Evolutionary conservation across 306 rosid genomes (phyloP).

Genomic region (Lathyrus sativus): DNA sequence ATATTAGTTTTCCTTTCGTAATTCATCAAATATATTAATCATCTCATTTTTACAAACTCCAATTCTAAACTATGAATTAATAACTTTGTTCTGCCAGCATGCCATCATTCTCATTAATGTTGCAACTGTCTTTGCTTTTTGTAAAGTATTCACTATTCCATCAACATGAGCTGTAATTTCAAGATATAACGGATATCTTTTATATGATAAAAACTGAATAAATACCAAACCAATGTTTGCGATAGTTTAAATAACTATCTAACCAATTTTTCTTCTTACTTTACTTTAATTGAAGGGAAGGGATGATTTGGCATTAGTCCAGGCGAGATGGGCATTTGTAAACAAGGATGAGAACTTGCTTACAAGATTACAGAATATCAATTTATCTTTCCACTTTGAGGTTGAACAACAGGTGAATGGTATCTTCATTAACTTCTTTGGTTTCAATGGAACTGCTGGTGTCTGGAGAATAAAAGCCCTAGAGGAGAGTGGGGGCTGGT

Average conservation of each 20-base stretch:
- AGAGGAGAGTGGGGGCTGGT: conserved; percentile 99
- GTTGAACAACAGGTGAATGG: conserved; percentile 99
- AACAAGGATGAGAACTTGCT: conserved; percentile 99
- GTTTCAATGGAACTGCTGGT: conserved; percentile 97
- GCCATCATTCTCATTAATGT: too few relatives aligned
- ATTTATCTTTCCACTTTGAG: conserved; percentile 94
- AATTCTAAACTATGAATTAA: too few relatives aligned
- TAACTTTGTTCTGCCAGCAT: too few relatives aligned
- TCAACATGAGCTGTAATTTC: conserved; percentile 13
- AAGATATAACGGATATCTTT: conserved; percentile 12
- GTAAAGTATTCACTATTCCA: too few relatives aligned
- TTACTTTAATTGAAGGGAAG: conserved; percentile 61
- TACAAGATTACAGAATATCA: conserved; percentile 91
- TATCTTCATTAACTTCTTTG: conserved; percentile 84
- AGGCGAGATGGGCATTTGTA: conserved; percentile 95
- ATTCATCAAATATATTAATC: too few relatives aligned
- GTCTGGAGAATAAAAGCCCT: conserved; percentile 97
- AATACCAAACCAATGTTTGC: background rate
- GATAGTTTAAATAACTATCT: conserved; percentile 22
- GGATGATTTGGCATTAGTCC: conserved; percentile 93
- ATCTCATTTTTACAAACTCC: too few relatives aligned
- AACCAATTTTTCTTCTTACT: conserved; percentile 18
- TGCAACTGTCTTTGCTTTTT: too few relatives aligned
- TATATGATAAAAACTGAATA: conserved; percentile 14
- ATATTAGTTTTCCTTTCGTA: too few relatives aligned